Evolutionary conservation across 768 basidiomycete species (phyloP).

Genomic region (Termitomyces sp.): DNA sequence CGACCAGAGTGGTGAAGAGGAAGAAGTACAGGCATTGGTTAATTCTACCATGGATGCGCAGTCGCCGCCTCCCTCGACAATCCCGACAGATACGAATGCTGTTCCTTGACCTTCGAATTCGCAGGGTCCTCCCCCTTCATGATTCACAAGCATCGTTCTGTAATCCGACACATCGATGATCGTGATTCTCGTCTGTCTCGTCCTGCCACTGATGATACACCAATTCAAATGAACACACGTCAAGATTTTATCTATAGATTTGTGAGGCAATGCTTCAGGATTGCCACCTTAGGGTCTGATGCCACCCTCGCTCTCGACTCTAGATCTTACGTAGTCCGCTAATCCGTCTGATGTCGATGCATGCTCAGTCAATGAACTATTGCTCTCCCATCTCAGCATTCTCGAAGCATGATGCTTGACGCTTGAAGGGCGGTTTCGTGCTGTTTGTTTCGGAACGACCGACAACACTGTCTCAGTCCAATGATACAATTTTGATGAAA

Average conservation of each 20-base stretch:
- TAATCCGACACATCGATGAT: background rate
- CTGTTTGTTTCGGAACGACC: no score
- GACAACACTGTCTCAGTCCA: no score
- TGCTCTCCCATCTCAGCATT: background rate
- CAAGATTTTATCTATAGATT: background rate
- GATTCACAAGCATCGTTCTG: background rate
- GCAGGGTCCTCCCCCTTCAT: background rate
- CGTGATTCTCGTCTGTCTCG: background rate
- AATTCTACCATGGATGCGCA: constrained; percentile 22
- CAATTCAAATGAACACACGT: background rate
- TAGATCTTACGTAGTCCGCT: background rate
- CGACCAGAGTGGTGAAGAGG: constrained; percentile 21
- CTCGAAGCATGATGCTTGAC: background rate
- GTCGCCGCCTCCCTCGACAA: constrained; percentile 18
- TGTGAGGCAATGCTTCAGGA: background rate
- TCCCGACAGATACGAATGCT: background rate
- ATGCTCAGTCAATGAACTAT: background rate
- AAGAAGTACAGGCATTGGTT: constrained; percentile 30
- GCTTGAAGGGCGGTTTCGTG: background rate
- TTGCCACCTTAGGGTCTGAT: background rate
- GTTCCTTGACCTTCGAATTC: background rate
- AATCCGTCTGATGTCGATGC: no score
- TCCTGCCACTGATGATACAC: background rate
- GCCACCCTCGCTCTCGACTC: no score
- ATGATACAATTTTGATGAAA: no score